Evolutionary conservation across 2,329 filamentous ascomycete species (phyloP).

Genomic region (Trichoderma aggressivum): DNA sequence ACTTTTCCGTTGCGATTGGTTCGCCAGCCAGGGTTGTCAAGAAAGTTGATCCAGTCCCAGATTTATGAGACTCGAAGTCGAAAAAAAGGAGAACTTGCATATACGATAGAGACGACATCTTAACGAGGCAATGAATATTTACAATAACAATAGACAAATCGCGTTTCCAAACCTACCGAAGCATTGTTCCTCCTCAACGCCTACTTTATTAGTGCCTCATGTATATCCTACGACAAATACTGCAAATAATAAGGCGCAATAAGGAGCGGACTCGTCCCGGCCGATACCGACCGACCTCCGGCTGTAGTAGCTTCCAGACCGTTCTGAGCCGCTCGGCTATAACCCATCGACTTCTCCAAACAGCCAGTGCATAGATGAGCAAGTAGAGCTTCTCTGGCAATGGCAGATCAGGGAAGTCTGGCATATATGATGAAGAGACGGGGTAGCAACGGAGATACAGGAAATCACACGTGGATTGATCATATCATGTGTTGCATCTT

Average conservation of each 20-base stretch:
- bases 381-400: not conserved
- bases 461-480: not conserved
- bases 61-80: conserved; percentile 23
- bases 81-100: not conserved
- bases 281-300: not conserved
- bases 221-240: not conserved
- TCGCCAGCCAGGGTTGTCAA: conserved; percentile 48
- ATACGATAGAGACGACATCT: conserved; percentile 1
- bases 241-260: not conserved
- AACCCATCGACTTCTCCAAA: not conserved
- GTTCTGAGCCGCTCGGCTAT: not conserved
- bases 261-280: not conserved
- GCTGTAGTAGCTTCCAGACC: not conserved
- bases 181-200: not conserved
- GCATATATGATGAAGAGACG: not conserved
- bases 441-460: not conserved
- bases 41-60: conserved; percentile 40
- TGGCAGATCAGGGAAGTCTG: not conserved
- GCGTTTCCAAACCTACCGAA: not conserved
- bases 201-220: not conserved
- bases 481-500: not conserved
- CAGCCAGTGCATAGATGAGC: not conserved
- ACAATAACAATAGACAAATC: not conserved
- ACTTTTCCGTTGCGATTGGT: conserved; percentile 47
- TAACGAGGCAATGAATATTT: conserved; percentile 10